Percentiles rank a stretch among this genome's conserved stretches.
phyloP scores from a whole-genome alignment of 768 basidiomycete species.

The Rickenella mellea region DNA sequence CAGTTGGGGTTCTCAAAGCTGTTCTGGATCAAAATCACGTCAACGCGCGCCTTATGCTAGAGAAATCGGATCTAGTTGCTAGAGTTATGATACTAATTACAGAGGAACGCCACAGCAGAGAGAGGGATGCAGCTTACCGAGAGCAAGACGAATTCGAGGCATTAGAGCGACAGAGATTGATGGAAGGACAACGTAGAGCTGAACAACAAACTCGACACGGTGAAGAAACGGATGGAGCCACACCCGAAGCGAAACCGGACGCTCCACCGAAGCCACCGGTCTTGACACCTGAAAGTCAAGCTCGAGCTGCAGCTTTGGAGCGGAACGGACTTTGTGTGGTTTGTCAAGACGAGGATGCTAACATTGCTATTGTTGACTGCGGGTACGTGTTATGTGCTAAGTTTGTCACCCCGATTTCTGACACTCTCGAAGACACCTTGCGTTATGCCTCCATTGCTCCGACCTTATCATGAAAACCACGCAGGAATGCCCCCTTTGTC shows the following conservation, averaged over 20 bases:
- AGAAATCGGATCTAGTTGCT: conserved; percentile 76
- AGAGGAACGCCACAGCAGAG: conserved; percentile 49
- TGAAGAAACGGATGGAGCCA: conserved; percentile 18
- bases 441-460: conserved; percentile 70
- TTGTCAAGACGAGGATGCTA: conserved; percentile 92
- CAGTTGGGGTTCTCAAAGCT: conserved; percentile 65
- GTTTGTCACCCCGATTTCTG: conserved; percentile 6
- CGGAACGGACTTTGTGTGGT: conserved; percentile 79
- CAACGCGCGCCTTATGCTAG: conserved; percentile 57
- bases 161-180: conserved; percentile 26
- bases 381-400: conserved; percentile 44
- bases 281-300: conserved; percentile 27
- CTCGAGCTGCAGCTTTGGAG: conserved; percentile 37
- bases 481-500: conserved; percentile 83
- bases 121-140: conserved; percentile 34
- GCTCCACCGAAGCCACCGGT: conserved; percentile 19
- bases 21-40: conserved; percentile 79
- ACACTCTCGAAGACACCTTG: conserved; percentile 61
- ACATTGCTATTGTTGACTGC: conserved; percentile 90
- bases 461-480: conserved; percentile 72
- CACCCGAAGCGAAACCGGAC: conserved; percentile 8
- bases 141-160: conserved; percentile 31
- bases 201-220: conserved; percentile 14
- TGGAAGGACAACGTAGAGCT: conserved; percentile 13
- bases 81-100: conserved; percentile 59